Conservation (phyloP, 257 asterid species). For the Rubia yunnanensis region DNA sequence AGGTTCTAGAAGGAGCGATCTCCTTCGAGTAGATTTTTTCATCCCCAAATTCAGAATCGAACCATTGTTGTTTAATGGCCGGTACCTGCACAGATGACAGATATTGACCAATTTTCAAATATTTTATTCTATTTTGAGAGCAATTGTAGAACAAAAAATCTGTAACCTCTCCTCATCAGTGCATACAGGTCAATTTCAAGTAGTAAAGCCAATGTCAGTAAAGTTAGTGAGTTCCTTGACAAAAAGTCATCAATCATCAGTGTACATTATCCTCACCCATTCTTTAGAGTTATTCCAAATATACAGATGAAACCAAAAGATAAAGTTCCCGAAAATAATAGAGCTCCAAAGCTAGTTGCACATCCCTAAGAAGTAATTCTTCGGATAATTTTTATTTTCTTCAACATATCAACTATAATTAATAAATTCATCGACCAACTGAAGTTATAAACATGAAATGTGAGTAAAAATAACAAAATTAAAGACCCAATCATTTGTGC, state of each 20-base stretch:
- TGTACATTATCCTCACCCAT: neutral
- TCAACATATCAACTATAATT: neutral
- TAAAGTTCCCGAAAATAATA: neutral
- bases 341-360: neutral
- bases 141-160: neutral
- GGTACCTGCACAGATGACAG: constrained; percentile 49
- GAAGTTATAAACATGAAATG: neutral
- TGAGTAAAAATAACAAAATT: neutral
- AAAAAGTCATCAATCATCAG: neutral
- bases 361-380: neutral
- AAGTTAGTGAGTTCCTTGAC: neutral
- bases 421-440: neutral
- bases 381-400: neutral
- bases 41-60: constrained; percentile 42
- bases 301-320: neutral
- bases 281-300: neutral
- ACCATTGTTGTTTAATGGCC: constrained; percentile 84
- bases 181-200: neutral
- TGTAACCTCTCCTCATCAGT: neutral
- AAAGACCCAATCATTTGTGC: neutral
- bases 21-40: constrained; percentile 41
- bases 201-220: neutral
- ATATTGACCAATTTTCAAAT: neutral
- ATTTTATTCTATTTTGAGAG: neutral
- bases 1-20: constrained; percentile 81